Conservation (phyloP, 495 filamentous ascomycete genomes). For the Thozetella sp. region DNA sequence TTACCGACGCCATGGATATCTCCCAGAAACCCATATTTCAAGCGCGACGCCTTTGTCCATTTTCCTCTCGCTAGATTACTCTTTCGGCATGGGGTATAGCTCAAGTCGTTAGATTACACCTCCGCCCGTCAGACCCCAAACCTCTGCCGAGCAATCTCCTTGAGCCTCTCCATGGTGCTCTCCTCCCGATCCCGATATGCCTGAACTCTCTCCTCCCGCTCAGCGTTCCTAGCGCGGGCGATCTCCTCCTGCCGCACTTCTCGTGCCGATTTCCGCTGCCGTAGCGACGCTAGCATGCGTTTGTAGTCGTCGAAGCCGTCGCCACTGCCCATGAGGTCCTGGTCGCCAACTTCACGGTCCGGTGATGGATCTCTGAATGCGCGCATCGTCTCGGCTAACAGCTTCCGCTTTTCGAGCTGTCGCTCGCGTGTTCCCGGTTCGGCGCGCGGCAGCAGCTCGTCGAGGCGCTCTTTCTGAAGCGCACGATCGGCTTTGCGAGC, state of each 20-base stretch:
- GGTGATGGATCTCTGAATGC: slow-evolving; percentile 61
- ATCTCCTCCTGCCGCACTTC: slow-evolving; percentile 68
- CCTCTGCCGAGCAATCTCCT: slow-evolving; percentile 57
- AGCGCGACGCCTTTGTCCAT: not conserved
- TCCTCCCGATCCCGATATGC: slow-evolving; percentile 63
- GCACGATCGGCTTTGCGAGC: slow-evolving; percentile 64
- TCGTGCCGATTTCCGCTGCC: slow-evolving; percentile 65
- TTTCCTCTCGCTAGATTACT: not conserved
- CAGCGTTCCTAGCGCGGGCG: slow-evolving; percentile 55
- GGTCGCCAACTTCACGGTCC: slow-evolving; percentile 55
- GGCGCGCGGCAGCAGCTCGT: slow-evolving; percentile 82
- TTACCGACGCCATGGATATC: not conserved
- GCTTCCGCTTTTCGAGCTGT: slow-evolving; percentile 75
- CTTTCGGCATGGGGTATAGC: not conserved
- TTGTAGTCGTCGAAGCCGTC: slow-evolving; percentile 60
- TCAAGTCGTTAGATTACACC: not conserved
- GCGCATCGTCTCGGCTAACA: slow-evolving; percentile 57
- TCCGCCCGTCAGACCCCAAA: slow-evolving; percentile 43
- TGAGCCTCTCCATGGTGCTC: slow-evolving; percentile 66
- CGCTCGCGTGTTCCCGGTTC: slow-evolving; percentile 85
- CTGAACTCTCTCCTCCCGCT: slow-evolving; percentile 64
- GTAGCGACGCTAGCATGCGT: slow-evolving; percentile 49
- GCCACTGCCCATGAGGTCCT: slow-evolving; percentile 63
- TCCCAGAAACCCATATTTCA: not conserved
- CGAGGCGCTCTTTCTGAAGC: slow-evolving; percentile 62